Conservation (phyloP, 2,329 filamentous ascomycete genomes). For the Alternaria sp. region DNA sequence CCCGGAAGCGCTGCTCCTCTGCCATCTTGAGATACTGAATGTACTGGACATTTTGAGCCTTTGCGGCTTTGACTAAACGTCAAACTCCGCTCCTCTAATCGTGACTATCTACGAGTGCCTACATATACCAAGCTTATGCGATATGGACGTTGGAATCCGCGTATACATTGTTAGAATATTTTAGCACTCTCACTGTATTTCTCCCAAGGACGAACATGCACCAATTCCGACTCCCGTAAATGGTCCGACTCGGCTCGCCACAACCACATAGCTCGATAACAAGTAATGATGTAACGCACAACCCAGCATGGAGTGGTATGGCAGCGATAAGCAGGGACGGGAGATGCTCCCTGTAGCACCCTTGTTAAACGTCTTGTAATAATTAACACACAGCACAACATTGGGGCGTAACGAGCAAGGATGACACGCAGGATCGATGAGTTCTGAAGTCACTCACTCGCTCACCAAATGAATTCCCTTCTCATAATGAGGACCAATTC, state of each 20-base stretch:
- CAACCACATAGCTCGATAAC: neutral
- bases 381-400: neutral
- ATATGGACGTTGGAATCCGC: neutral
- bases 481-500: neutral
- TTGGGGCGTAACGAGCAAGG: neutral
- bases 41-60: neutral
- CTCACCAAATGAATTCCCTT: neutral
- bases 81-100: neutral
- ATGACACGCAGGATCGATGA: neutral
- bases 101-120: neutral
- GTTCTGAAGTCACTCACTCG: neutral
- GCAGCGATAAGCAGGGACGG: neutral
- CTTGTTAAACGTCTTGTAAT: too few species aligned
- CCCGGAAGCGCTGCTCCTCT: neutral
- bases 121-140: neutral
- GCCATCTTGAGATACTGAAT: accelerated
- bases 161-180: neutral
- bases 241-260: neutral
- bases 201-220: neutral
- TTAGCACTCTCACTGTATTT: neutral
- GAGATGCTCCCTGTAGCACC: neutral
- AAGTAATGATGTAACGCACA: neutral
- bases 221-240: neutral
- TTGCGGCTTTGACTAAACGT: neutral
- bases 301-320: neutral